Evolutionary conservation across 345 rosid genomes (phyloP), one percentile per base, ranked within the genome.

Genomic region (Lumnitzera racemosa): DNA sequence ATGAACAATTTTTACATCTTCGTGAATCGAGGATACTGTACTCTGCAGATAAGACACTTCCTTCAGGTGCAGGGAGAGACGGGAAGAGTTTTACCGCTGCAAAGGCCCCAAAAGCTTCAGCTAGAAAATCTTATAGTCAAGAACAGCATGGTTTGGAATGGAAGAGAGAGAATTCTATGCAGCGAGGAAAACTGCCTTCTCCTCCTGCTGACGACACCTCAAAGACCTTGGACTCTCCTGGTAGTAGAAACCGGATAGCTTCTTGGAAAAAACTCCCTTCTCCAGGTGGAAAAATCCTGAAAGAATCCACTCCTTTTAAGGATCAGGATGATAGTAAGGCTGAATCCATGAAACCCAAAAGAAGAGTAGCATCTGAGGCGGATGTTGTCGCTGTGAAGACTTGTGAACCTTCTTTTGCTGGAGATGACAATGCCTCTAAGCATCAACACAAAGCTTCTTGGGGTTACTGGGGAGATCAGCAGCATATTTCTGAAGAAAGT

Each of bases 401-500:
- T 47, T 71, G 74, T 53, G 96, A 83, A 58, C 64, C 57, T 61
- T 79, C 81, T 61, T 55, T 78, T 52, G 69, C 74, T 47, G 82
- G 81, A 82, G 97, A 85, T 36, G 92, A 83, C 65, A 76, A 76
- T 52, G 68, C 85, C n/a, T 69, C 77, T 43, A 95, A 83, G 88
- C 96, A 95, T 73, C 90, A 80, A 67, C 94, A 81, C 70, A 88
- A 85, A 75, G 62, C 64, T 68, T 90, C 98, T 76, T 95, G 98
- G 99, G 96, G 99, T 79, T 65, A 85, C 67, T 90, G 99, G 96
- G 91, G 88, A 48, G 95, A 90, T 58, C 96, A 83, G 54, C 83
- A 80, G 48, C 79, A 65, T 73, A 54, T 71, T 65, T 67, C 82
- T 36, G 97, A 90, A 55, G 99, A 90, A 55, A 80, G 73, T 72